phyloP scores from a whole-genome alignment of 257 asterid species.

The Scutellaria galericulata region DNA sequence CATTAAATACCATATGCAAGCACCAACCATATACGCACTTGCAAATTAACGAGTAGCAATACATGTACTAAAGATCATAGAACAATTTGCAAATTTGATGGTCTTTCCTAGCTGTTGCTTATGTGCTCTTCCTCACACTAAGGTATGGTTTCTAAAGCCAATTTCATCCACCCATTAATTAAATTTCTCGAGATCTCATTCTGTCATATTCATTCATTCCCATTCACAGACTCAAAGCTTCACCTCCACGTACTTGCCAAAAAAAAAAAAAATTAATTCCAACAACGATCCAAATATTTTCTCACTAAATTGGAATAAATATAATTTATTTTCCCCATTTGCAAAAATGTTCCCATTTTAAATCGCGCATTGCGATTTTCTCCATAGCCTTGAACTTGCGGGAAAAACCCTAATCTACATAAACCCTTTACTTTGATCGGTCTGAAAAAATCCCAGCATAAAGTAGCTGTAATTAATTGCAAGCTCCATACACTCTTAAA shows the following conservation, averaged over 20 bases:
- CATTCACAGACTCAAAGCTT: background rate
- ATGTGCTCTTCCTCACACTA: background rate
- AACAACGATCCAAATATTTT: background rate
- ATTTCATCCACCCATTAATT: background rate
- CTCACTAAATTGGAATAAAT: background rate
- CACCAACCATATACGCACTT: background rate
- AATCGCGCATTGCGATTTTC: background rate
- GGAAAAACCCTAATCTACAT: conserved; percentile 21
- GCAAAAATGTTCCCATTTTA: background rate
- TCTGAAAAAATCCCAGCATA: conserved; percentile 1
- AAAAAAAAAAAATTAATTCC: background rate
- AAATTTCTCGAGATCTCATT: background rate
- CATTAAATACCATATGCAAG: background rate
- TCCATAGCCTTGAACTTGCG: background rate
- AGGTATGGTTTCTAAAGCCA: background rate
- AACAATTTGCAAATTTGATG: background rate
- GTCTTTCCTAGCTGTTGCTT: background rate
- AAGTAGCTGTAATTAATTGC: background rate
- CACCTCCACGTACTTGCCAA: background rate
- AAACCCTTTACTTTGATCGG: conserved; percentile 1
- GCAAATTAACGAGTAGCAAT: background rate
- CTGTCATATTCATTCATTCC: background rate
- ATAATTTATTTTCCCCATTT: background rate
- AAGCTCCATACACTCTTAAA: conserved; percentile 2
- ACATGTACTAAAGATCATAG: background rate